These are phyloP conservation scores for Neoboletus subvelutipes DNA, from an alignment of 768 basidiomycete genomes.

Conservation along the genomic window DNA sequence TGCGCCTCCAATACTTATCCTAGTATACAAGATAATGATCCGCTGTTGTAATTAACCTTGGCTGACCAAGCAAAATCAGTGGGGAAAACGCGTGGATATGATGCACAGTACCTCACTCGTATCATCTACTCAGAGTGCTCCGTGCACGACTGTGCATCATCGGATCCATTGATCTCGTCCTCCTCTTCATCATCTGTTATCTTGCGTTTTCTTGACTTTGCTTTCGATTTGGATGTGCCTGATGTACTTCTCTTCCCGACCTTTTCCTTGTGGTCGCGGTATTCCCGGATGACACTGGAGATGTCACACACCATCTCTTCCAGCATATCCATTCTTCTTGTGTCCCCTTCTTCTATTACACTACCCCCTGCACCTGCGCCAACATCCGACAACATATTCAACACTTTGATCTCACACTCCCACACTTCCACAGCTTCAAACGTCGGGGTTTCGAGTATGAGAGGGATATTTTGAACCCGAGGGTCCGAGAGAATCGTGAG, in stretches of 20 bases:
- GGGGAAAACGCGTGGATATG: not conserved
- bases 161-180: slow-evolving; percentile 3
- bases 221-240: slow-evolving; percentile 1
- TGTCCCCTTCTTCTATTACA: not conserved
- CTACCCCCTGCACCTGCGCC: not conserved
- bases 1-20: not conserved
- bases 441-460: slow-evolving; percentile 81
- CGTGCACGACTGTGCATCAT: slow-evolving; percentile 4
- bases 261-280: slow-evolving; percentile 11
- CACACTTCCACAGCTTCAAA: slow-evolving; percentile 68
- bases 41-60: not conserved
- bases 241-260: not conserved
- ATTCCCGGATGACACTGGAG: slow-evolving; percentile 12
- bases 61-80: not conserved
- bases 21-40: not conserved
- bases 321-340: slow-evolving; percentile 1
- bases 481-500: slow-evolving; percentile 65
- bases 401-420: slow-evolving; percentile 67
- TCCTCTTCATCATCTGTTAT: slow-evolving; percentile 5
- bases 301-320: slow-evolving; percentile 13
- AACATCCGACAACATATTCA: slow-evolving; percentile 44
- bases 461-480: slow-evolving; percentile 66
- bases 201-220: slow-evolving; percentile 8
- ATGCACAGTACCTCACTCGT: not conserved
- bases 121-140: not conserved